Conservation (phyloP, 495 filamentous ascomycete species). For the Neurospora sp. region DNA sequence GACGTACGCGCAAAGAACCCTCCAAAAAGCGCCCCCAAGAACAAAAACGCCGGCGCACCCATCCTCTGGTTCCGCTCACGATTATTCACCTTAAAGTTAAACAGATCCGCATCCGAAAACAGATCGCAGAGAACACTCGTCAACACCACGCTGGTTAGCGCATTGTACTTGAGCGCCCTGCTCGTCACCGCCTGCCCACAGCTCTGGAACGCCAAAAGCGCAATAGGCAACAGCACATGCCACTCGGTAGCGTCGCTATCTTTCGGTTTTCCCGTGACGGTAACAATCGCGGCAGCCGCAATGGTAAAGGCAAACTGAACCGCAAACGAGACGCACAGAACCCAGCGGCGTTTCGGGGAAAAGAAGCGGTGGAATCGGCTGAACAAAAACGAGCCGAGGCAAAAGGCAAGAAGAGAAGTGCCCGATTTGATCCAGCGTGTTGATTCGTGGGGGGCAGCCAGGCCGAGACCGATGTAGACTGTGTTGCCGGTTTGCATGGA, state of each 20-base stretch:
- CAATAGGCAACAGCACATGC: conserved; percentile 50
- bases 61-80: conserved; percentile 49
- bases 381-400: conserved; percentile 56
- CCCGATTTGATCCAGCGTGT: conserved; percentile 58
- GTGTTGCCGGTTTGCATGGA: conserved; percentile 79
- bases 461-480: conserved; percentile 60
- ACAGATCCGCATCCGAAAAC: conserved; percentile 51
- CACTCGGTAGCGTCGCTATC: conserved; percentile 39
- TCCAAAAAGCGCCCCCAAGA: conserved; percentile 50
- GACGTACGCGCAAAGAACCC: conserved; percentile 47
- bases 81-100: conserved; percentile 40
- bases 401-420: conserved; percentile 55
- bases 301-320: conserved; percentile 43
- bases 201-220: conserved; percentile 59
- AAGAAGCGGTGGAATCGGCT: conserved; percentile 50
- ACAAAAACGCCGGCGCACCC: conserved; percentile 46
- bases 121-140: conserved; percentile 66
- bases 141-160: conserved; percentile 58
- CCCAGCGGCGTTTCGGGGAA: conserved; percentile 47
- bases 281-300: conserved; percentile 51
- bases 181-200: conserved; percentile 61
- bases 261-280: conserved; percentile 22
- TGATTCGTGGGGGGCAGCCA: conserved; percentile 42
- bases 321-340: conserved; percentile 51
- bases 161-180: conserved; percentile 50